A percentile compares a stretch with the other conserved stretches of the same genome.
These are phyloP conservation scores for Ananas comosus DNA, from an alignment of 176 grass and related monocot genomes.

Conservation along the genomic window DNA sequence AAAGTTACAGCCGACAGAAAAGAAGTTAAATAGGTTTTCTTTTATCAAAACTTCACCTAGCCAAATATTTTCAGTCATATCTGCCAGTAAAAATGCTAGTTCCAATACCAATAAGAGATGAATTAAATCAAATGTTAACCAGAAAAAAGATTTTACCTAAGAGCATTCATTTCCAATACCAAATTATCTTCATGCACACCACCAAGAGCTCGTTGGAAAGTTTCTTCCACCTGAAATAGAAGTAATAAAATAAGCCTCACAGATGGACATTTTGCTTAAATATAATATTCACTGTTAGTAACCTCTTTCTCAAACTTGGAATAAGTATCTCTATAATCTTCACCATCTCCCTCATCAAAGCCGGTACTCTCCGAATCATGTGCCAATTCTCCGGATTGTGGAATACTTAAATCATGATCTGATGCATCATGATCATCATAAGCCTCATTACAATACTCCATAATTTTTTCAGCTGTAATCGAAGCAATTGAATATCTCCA, in stretches of 20 bases:
- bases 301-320: constrained; percentile 91
- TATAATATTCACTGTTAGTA: background rate
- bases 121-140: background rate
- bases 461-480: constrained; percentile 65
- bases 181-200: constrained; percentile 73
- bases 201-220: constrained; percentile 61
- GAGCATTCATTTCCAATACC: constrained; percentile 88
- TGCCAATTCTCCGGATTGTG: constrained; percentile 30
- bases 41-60: background rate
- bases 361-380: constrained; percentile 24
- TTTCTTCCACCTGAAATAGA: constrained; percentile 76
- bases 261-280: background rate
- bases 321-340: constrained; percentile 46
- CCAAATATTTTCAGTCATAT: too few species aligned
- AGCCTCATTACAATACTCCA: constrained; percentile 40
- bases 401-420: constrained; percentile 28
- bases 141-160: constrained; percentile 39
- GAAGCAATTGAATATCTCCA: constrained; percentile 86
- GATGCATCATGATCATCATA: constrained; percentile 30
- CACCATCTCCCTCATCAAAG: constrained; percentile 32
- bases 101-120: background rate
- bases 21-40: background rate
- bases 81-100: background rate
- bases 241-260: background rate
- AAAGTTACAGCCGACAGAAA: background rate